These are phyloP conservation scores for Clarireedia sp. DNA, from an alignment of 2,329 filamentous ascomycete genomes.

Conservation along the genomic window DNA sequence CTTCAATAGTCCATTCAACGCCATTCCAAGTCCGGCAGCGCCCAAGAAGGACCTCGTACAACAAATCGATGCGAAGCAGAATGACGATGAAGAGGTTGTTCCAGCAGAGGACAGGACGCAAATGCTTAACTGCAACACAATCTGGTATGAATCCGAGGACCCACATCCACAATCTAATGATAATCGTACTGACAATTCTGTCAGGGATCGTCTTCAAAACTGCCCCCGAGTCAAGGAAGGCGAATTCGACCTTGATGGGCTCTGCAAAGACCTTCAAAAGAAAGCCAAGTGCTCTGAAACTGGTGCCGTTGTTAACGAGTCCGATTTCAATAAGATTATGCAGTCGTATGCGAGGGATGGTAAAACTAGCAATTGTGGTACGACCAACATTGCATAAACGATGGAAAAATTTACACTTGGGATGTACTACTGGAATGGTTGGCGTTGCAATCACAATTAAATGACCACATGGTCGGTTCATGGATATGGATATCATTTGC, in stretches of 20 bases:
- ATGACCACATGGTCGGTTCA: background rate
- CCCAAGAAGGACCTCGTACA: slow-evolving; percentile 65
- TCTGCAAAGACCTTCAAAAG: slow-evolving; percentile 87
- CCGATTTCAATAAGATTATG: slow-evolving; percentile 77
- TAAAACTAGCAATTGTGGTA: background rate
- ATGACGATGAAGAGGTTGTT: slow-evolving; percentile 60
- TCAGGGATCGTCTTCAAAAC: slow-evolving; percentile 80
- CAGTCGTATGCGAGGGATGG: slow-evolving; percentile 42
- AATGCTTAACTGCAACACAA: slow-evolving; percentile 78
- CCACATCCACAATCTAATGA: background rate
- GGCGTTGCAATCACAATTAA: background rate
- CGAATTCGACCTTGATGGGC: slow-evolving; percentile 85
- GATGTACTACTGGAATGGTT: background rate
- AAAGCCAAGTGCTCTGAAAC: slow-evolving; percentile 93
- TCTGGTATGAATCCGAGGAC: slow-evolving; percentile 60
- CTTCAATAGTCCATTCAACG: slow-evolving; percentile 74
- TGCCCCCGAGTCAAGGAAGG: slow-evolving; percentile 83
- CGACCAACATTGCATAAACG: background rate
- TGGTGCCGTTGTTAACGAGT: slow-evolving; percentile 81
- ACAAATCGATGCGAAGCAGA: slow-evolving; percentile 70
- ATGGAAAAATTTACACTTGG: background rate
- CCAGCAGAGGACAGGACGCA: slow-evolving; percentile 52
- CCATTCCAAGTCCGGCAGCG: slow-evolving; percentile 34
- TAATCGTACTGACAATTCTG: slow-evolving; percentile 1
- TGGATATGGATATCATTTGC: background rate